Conservation (phyloP, 2,329 filamentous ascomycete species). For the Metarhizium sp. region DNA sequence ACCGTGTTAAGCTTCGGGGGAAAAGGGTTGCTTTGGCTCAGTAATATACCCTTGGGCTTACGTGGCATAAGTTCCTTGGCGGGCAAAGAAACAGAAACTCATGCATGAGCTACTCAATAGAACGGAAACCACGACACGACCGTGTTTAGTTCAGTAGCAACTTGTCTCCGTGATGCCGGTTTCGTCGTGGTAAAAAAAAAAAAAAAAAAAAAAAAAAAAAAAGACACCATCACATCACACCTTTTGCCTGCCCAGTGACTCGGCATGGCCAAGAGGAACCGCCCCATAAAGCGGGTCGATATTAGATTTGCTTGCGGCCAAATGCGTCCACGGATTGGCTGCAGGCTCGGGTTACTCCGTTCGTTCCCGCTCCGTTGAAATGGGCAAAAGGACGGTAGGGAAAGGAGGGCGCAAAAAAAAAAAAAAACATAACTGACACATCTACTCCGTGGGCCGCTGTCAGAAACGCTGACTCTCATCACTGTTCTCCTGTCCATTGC, state of each 20-base stretch:
- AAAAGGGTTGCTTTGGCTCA: neutral
- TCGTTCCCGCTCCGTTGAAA: neutral
- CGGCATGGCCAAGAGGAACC: neutral
- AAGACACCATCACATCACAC: neutral
- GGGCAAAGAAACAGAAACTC: neutral
- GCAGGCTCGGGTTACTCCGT: neutral
- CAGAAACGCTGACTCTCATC: neutral
- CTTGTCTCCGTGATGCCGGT: neutral
- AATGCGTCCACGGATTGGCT: neutral
- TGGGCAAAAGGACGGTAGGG: neutral
- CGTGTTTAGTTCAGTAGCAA: neutral
- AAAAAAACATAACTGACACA: neutral
- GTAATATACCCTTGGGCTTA: neutral
- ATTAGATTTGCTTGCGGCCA: neutral
- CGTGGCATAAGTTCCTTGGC: neutral
- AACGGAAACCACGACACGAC: neutral
- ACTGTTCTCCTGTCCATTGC: neutral
- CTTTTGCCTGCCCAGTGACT: neutral
- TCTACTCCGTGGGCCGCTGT: neutral
- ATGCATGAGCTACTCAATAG: neutral
- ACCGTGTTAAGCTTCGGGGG: conserved; percentile 1
- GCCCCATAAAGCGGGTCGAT: neutral
- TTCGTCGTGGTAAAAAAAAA: neutral
- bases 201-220: neutral
- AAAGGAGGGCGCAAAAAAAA: neutral